Base-by-base conservation (phyloP, 2,329 filamentous ascomycete species). In the Penicillium sp. region DNA sequence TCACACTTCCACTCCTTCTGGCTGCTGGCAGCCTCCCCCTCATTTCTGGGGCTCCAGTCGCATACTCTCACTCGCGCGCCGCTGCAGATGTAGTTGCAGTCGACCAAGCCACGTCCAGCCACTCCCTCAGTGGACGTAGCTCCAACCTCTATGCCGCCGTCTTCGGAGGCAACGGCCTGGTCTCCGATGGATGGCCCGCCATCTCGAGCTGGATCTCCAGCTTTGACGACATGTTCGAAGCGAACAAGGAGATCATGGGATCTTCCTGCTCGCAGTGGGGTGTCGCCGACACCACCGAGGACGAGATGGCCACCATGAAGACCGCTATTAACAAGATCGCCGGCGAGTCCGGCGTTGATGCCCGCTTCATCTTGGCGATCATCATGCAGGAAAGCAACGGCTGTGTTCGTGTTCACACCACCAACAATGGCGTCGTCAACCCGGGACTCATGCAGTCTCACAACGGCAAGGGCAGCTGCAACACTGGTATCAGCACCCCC, bases 301-400 rank as follows among this genome's bases (percentile, higher is more conserved):
- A 63, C 7, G 75, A 76, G 62, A 73, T 71, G 55, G 57, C 52
- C 30, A 26, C 64, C 54, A 73, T 80, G 57, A 71, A 69, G 52
- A 61, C 68, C 33, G 69, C 70, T 52, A 80, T 81, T 58, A 60
- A 7, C 52, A 71, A 69, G 49, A 62, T 68, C 37, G 69, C 70
- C 52, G 80, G 81, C 59, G 59, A 74, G 52, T 53, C 64, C 13
- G 72, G 64, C 28, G 55, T 81, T 33, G 78, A 81, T 62, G 63
- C 70, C 42, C 77, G 79, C 52, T 79, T 80, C 62, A 78, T 82
- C 62, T 70, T 82, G 14, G 76, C 78, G n/a, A 71, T 81, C 59
- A 63, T 81, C 40, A 74, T 82, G 72, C 80, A 82, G 65, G 80
- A 82, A 65, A 78, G 75, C 63, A 75, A 74, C 59, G 80, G 80